Evolutionary conservation across 1,284 basidiomycete genomes (phyloP).

Genomic region (Leccinum solheimii): DNA sequence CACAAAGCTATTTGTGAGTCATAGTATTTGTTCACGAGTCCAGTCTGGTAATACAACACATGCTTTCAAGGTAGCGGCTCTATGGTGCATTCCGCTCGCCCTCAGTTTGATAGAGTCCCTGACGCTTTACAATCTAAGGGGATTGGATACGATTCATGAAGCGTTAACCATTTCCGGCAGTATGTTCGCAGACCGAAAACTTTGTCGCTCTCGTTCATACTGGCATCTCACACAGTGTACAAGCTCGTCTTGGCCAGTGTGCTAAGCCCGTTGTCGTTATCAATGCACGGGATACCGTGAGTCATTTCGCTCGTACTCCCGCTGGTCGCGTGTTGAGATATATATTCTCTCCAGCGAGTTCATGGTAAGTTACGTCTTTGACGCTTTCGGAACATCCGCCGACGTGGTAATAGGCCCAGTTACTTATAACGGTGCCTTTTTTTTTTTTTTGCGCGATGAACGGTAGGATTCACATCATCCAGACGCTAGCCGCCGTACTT

Average conservation of each 20-base stretch:
- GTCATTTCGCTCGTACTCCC: not conserved
- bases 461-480: not conserved
- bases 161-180: not conserved
- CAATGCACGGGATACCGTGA: slow-evolving; percentile 3
- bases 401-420: not conserved
- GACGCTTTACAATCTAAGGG: not conserved
- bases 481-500: slow-evolving; percentile 7
- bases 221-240: slow-evolving; percentile 8
- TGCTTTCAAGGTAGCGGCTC: not conserved
- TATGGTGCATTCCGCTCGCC: not conserved
- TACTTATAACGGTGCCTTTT: slow-evolving; percentile 4
- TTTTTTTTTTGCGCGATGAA: not conserved
- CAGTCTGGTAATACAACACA: not conserved
- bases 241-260: slow-evolving; percentile 16
- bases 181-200: not conserved
- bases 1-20: slow-evolving; percentile 1
- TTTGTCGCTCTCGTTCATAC: not conserved
- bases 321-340: not conserved
- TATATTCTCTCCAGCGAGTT: not conserved
- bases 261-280: not conserved
- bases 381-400: not conserved
- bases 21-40: no score
- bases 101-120: not conserved
- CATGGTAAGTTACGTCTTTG: not conserved
- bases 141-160: not conserved